phyloP scores from a whole-genome alignment of 495 filamentous ascomycete species.

The Filosporella fistucella region DNA sequence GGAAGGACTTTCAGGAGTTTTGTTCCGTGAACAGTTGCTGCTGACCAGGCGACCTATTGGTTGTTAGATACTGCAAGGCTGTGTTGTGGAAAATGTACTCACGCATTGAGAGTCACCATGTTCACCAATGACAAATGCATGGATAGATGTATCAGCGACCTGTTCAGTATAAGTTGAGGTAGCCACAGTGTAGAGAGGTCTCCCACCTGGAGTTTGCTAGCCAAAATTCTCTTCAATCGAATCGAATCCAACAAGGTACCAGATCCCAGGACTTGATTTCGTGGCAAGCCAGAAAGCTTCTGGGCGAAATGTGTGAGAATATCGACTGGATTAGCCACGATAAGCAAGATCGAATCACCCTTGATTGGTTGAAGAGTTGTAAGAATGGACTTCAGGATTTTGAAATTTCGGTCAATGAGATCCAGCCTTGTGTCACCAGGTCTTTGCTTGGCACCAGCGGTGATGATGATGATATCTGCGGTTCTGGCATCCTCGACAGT shows the following conservation, averaged over 20 bases:
- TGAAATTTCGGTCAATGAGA: conserved; percentile 35
- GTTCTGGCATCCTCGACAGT: conserved; percentile 36
- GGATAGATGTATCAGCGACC: conserved; percentile 32
- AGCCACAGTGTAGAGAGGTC: not conserved
- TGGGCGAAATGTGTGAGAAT: conserved; percentile 37
- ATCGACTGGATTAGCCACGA: conserved; percentile 45
- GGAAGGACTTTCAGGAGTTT: conserved; percentile 27
- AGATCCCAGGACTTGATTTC: conserved; percentile 34
- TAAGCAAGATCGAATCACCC: conserved; percentile 32
- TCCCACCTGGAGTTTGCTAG: conserved; percentile 29
- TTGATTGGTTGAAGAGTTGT: conserved; percentile 33
- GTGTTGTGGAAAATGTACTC: not conserved
- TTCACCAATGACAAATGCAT: conserved; percentile 37
- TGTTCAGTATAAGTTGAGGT: conserved; percentile 7
- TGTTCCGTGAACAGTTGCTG: conserved; percentile 23
- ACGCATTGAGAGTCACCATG: conserved; percentile 35
- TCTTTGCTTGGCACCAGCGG: conserved; percentile 37
- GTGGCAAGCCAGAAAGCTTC: conserved; percentile 31
- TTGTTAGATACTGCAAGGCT: not conserved
- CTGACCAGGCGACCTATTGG: conserved; percentile 35
- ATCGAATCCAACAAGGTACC: conserved; percentile 38
- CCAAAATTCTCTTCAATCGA: conserved; percentile 32
- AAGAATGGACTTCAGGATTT: conserved; percentile 32
- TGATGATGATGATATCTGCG: conserved; percentile 41
- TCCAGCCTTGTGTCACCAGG: conserved; percentile 36